Base-by-base conservation (phyloP, 495 filamentous ascomycete genomes). In the Alectoria sarmentosa region DNA sequence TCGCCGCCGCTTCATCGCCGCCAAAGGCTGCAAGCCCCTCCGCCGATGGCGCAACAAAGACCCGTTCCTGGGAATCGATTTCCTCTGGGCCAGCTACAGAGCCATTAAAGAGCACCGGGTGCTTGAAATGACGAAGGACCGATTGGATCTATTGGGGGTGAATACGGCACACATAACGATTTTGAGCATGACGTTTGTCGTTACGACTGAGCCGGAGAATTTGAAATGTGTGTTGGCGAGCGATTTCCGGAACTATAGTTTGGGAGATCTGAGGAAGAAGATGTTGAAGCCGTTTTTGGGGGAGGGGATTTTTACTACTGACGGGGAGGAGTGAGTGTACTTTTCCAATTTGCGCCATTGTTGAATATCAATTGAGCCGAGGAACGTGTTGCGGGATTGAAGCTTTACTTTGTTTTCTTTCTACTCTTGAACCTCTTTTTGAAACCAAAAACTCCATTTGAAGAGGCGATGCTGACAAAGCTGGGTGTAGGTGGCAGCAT, bases 251-350 rank as follows among this genome's bases (percentile, higher is more conserved):
- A 84, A 88, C 66, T 92, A 82, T 72, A 76, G 77, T 17, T 70
- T 91, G 2, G 84, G 83, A 2, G 70, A 77, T 19, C 48, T 73
- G 17, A 77, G 87, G 21, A 67, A 75, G 14, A 70, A 73, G 0
- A 75, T 70, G 38, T 80, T 88, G 73, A 72, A 66, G 30, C 84
- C 84, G 0, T 68, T 91, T 5, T 70, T 91, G 1, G 89, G 89
- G 11, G 70, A 82, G 52, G 89, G 88, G 32, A 87, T 92, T 65
- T 92, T 93, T 70, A 86, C 85, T 1, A 77, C 79, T 5, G 84
- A 90, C 68, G 90, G 89, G 19, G 73, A 75, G 17, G 72, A 69
- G 14, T 49, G 36, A 17, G 59, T 61, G 39, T 30, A 21, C 46
- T 61, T 23, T 14, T 26, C 1, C 5, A n/a, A n/a, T n/a, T n/a